Evolutionary conservation across 2,329 filamentous ascomycete genomes (phyloP).

Genomic region (Scolecobasidium constrictum): DNA sequence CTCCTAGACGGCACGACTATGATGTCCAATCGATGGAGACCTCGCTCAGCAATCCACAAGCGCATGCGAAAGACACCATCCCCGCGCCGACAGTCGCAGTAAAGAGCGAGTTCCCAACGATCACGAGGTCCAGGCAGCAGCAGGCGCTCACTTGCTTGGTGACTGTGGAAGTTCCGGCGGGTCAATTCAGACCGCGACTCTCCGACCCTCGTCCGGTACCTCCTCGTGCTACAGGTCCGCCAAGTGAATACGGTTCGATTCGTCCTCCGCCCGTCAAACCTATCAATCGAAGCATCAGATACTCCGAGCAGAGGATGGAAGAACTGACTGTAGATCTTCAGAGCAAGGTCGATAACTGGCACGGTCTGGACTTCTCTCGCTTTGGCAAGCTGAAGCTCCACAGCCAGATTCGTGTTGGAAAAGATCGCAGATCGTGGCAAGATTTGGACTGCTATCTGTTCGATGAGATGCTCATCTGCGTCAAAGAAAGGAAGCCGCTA

Average conservation of each 20-base stretch:
- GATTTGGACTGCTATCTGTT: slow-evolving; percentile 96
- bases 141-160: slow-evolving; percentile 90
- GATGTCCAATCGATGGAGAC: slow-evolving; percentile 95
- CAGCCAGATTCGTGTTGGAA: slow-evolving; percentile 83
- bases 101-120: slow-evolving; percentile 90
- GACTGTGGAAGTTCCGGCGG: slow-evolving; percentile 86
- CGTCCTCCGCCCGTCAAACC: not conserved
- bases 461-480: slow-evolving; percentile 97
- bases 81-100: slow-evolving; percentile 86
- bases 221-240: slow-evolving; percentile 37
- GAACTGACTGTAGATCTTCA: slow-evolving; percentile 79
- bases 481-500: slow-evolving; percentile 81
- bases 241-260: slow-evolving; percentile 25
- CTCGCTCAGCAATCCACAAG: slow-evolving; percentile 61
- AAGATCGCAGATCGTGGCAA: slow-evolving; percentile 94
- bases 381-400: slow-evolving; percentile 90
- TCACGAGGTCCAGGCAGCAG: slow-evolving; percentile 84
- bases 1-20: slow-evolving; percentile 74
- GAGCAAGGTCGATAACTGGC: slow-evolving; percentile 93
- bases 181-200: slow-evolving; percentile 77
- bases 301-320: slow-evolving; percentile 65
- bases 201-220: slow-evolving; percentile 58
- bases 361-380: slow-evolving; percentile 83
- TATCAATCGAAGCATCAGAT: slow-evolving; percentile 19
- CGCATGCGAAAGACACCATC: slow-evolving; percentile 69